phyloP scores from a whole-genome alignment of 2,329 filamentous ascomycete genomes.

The Fusarium proliferatum region DNA sequence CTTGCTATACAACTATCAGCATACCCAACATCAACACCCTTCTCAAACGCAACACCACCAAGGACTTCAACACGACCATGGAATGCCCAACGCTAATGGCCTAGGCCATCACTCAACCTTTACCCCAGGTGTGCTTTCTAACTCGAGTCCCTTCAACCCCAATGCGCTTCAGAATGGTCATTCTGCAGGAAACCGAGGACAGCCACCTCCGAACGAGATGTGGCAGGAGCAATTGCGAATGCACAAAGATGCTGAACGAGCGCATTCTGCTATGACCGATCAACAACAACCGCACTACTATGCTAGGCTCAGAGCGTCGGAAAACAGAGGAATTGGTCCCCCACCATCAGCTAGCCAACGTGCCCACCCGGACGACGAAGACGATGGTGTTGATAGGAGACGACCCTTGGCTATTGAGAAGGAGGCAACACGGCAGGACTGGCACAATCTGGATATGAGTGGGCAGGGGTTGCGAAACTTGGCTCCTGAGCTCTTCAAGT shows the following conservation, averaged over 20 bases:
- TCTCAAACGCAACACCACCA: constrained; percentile 74
- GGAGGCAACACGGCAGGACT: constrained; percentile 79
- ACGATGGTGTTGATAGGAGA: constrained; percentile 67
- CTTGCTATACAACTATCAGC: constrained; percentile 77
- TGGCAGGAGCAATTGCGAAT: constrained; percentile 90
- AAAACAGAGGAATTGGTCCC: constrained; percentile 74
- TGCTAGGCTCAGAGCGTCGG: constrained; percentile 74
- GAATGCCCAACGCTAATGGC: constrained; percentile 64
- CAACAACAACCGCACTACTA: constrained; percentile 76
- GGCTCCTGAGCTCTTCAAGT: constrained; percentile 82
- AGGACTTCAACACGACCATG: constrained; percentile 68
- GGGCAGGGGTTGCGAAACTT: constrained; percentile 93
- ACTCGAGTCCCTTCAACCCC: constrained; percentile 69
- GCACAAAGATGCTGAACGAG: constrained; percentile 80
- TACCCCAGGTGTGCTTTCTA: constrained; percentile 64
- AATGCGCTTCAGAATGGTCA: constrained; percentile 69
- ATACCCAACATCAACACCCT: constrained; percentile 70
- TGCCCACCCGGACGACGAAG: constrained; percentile 61
- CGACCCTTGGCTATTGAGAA: constrained; percentile 74
- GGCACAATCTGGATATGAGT: constrained; percentile 93
- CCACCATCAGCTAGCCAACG: constrained; percentile 63
- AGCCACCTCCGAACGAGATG: constrained; percentile 71
- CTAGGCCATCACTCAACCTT: constrained; percentile 58
- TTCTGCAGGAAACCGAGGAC: constrained; percentile 58
- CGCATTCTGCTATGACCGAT: constrained; percentile 76